Evolutionary conservation across 352 stramenopile species (phyloP), one percentile per base, ranked within the genome.

Genomic region (Thalassiosira mediterranea): DNA sequence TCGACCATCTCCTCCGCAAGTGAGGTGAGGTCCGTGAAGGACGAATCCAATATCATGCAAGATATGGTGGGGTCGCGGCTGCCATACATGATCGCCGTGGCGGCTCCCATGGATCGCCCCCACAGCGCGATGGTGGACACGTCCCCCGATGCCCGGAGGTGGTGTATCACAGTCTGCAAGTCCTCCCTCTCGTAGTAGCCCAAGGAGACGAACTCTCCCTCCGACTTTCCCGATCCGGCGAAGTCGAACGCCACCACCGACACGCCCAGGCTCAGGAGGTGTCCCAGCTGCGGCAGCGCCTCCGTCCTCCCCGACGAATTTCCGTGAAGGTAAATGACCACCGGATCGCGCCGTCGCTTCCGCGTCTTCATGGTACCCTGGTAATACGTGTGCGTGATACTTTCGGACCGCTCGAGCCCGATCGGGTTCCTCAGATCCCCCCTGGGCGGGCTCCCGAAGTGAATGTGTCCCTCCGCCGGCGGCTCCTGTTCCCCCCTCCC

Each of bases 1-100:
- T 99, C 95, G 2, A 99, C 96, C 60, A 99, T 96, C 78, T 99
- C 97, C 80, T 98, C 94, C 11, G 96, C 94, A 0, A 99, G 87
- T 72, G 96, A 87, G 17, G 96, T 94, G 46, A 99, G 89, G 83
- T 97, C 96, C 0, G 94, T 95, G 87, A 99, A 99, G 0, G 97
- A 91, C 26, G 94, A 98, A 83, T 99, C 97, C 3, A 98, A 89
- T 56, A 99, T 94, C 84, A 98, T 97, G 19, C 94, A 96, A 1
- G 95, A 95, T 73, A 99, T 98, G 11, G 92, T 97, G 19, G 96
- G 96, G 86, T 99, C 97, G 26, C 96, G 86, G 79, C 98, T 95
- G 0, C 93, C 96, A 85, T 99, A 97, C 71, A 99, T 90, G n/a
- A 99, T 86, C 8, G 96, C 96, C 0, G 97, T 99, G 0, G 96